phyloP scores from a whole-genome alignment of 768 basidiomycete genomes.

The Boletellus ananiceps region DNA sequence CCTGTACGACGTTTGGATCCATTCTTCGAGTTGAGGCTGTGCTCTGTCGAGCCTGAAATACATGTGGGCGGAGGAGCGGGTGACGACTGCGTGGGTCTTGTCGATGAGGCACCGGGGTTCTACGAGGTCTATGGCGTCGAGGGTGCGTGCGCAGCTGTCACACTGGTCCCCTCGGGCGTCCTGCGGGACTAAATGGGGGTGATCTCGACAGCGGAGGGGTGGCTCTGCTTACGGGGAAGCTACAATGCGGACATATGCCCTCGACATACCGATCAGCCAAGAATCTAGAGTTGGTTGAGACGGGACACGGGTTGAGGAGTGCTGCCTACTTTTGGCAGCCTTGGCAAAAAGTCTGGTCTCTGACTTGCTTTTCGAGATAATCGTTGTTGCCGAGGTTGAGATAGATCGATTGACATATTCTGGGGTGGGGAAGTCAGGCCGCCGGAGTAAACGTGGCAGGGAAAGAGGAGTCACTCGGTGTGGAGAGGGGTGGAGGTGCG shows the following conservation, averaged over 20 bases:
- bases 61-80: slow-evolving; percentile 82
- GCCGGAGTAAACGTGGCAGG: background rate
- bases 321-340: slow-evolving; percentile 70
- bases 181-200: slow-evolving; percentile 32
- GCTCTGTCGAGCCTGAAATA: slow-evolving; percentile 83
- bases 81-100: slow-evolving; percentile 71
- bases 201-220: background rate
- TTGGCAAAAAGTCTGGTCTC: slow-evolving; percentile 94
- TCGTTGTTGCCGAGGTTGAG: slow-evolving; percentile 74
- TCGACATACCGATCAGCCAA: slow-evolving; percentile 97
- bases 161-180: slow-evolving; percentile 99
- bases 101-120: slow-evolving; percentile 92
- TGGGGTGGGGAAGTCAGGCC: slow-evolving; percentile 24
- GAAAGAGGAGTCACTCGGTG: slow-evolving; percentile 58
- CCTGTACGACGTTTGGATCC: slow-evolving; percentile 77
- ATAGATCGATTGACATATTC: slow-evolving; percentile 91
- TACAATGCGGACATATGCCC: slow-evolving; percentile 94
- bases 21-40: slow-evolving; percentile 79
- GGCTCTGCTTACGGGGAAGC: slow-evolving; percentile 56
- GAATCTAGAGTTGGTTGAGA: slow-evolving; percentile 50
- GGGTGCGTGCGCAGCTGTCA: slow-evolving; percentile 86
- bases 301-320: background rate
- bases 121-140: slow-evolving; percentile 90
- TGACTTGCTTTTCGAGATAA: slow-evolving; percentile 75
- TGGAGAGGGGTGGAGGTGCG: slow-evolving; percentile 89